Evolutionary conservation across 257 asterid species (phyloP), one percentile per base, ranked within the genome.

Genomic region (Nicotiana tabacum): DNA sequence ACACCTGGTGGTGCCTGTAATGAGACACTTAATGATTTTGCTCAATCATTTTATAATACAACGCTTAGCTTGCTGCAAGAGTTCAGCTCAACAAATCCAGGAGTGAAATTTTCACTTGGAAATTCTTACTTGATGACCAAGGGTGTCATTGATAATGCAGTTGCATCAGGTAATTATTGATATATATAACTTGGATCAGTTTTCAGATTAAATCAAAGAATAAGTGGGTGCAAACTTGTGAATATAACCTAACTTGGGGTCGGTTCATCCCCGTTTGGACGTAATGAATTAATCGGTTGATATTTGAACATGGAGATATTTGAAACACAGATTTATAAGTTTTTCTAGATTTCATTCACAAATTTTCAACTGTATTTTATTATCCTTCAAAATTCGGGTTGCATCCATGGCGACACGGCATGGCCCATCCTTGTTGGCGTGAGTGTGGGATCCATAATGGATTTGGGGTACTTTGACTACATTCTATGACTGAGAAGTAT

Each of bases 41-140:
- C 94, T 12, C 78, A 27, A 81, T 66, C 85, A 8, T 91, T 92
- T 87, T 84, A 90, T 79, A 27, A 48, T 3, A 85, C 88, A 66
- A 83, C 88, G 21, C 83, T 68, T 48, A 39, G 13, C 43, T 82
- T 92, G 56, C 29, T 91, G 72, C 67, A 15, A 7, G 33, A 87
- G 77, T 85, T 89, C 57, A 89, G 86, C 84, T 78, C 87, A 65
- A 57, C 85, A 78, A 87, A 84, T 30, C 85, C 86, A 6, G 93
- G 83, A 46, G 81, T 90, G 61, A 85, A 91, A 77, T 91, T 82
- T 82, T 82, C 97, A 29, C 89, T 91, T 6, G 92, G 93, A 77
- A 87, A 90, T 82, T 68, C 91, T 77, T 90, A 66, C 83, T 35
- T 18, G 10, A 91, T 91, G 91, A 87, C 91, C 16, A 81, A 64